Base-by-base conservation (phyloP, 106 monocot species). In the Allium sativum region DNA sequence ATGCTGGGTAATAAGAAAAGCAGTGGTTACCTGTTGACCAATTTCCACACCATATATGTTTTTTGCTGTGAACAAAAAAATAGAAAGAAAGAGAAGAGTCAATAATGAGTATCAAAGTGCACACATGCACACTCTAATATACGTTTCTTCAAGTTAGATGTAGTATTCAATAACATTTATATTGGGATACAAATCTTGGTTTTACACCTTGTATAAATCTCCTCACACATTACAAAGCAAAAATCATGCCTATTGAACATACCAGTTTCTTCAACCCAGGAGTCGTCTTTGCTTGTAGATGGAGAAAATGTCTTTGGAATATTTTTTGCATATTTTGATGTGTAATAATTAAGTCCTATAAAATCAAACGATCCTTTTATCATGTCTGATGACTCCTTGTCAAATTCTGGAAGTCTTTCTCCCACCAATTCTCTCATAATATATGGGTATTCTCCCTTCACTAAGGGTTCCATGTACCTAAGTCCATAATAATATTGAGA, bases 381-480 rank as follows among this genome's bases (percentile, higher is more conserved):
- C 70, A 80, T 69, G 14, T 73, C 9, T 0, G 80, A 77, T 48
- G 83, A 41, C 43, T 62, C 52, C n/a, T 70, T 60, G 0, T 76
- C 77, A 41, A 87, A 83, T 45, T 31, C 68, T 12, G 83, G 87
- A n/a, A 87, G 31, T 31, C 31, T 31, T 17, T 72, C 22, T 46
- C 74, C 61, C 0, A 82, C 79, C 44, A 79, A 54, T 44, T 57
- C 64, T 55, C 74, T 68, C 87, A 87, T 80, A 56, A 9, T 82
- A 7, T 64, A 44, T 10, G 87, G 83, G 22, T 87, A 87, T 10
- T 83, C 82, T n/a, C 87, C 87, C 21, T 65, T 10, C 1, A 67
- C 73, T 19, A 83, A 52, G 5, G 87, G 83, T 19, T 87, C 79
- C 82, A 87, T 68, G 66, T 76, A 82, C 87, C 87, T 87, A 15